Conservation (phyloP, 257 asterid species). For the Solanum chaucha region DNA sequence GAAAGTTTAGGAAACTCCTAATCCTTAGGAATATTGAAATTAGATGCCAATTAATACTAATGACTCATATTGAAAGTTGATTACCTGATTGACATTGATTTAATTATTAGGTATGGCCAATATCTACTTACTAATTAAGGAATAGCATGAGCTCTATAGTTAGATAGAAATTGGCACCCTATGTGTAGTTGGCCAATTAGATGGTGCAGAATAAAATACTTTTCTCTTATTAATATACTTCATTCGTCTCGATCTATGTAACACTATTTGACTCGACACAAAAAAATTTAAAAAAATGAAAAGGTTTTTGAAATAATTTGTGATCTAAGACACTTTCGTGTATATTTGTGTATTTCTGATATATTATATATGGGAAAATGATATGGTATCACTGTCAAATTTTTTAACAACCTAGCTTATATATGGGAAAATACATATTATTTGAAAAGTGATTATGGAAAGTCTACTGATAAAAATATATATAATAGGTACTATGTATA, state of each 20-base stretch:
- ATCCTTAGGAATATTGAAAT: neutral
- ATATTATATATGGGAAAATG: neutral
- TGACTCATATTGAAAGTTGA: neutral
- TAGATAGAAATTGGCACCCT: neutral
- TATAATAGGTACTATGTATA: neutral
- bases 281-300: too few species aligned
- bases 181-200: neutral
- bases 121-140: neutral
- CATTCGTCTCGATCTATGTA: neutral
- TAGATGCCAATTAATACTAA: neutral
- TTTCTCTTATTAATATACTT: neutral
- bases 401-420: neutral
- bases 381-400: neutral
- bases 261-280: neutral
- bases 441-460: neutral
- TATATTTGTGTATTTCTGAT: neutral
- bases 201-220: neutral
- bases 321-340: neutral
- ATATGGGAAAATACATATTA: neutral
- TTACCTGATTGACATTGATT: neutral
- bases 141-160: neutral
- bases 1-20: neutral
- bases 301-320: too few species aligned
- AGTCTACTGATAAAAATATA: neutral
- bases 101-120: neutral